A percentile compares a stretch with the other conserved stretches of the same genome.
phyloP scores from a whole-genome alignment of 768 basidiomycete species.

The Botryobasidium botryosum region DNA sequence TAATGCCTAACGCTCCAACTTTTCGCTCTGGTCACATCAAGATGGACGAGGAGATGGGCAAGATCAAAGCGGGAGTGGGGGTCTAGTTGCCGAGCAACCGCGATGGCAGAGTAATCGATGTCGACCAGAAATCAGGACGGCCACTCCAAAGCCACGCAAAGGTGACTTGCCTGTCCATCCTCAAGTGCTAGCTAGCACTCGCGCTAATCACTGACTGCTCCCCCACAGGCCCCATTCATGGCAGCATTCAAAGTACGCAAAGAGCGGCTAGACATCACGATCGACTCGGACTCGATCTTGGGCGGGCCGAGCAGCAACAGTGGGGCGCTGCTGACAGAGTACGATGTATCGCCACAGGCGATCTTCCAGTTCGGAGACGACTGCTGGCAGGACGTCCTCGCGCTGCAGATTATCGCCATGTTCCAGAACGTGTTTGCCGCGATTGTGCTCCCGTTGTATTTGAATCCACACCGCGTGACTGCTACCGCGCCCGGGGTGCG shows the following conservation, averaged over 20 bases:
- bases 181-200: too few species aligned
- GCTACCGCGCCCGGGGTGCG: slow-evolving; percentile 17
- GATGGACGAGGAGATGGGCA: slow-evolving; percentile 99
- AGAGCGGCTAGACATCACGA: slow-evolving; percentile 47
- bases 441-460: slow-evolving; percentile 75
- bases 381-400: slow-evolving; percentile 93
- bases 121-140: slow-evolving; percentile 90
- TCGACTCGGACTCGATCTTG: slow-evolving; percentile 58
- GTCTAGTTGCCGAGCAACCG: slow-evolving; percentile 97
- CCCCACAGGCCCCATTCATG: slow-evolving; percentile 87
- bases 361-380: slow-evolving; percentile 99
- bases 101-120: slow-evolving; percentile 89
- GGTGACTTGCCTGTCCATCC: slow-evolving; percentile 37
- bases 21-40: slow-evolving; percentile 26
- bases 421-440: slow-evolving; percentile 90
- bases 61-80: slow-evolving; percentile 81
- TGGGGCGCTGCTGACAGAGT: slow-evolving; percentile 36
- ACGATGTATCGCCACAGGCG: slow-evolving; percentile 92
- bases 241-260: slow-evolving; percentile 98
- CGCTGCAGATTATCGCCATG: slow-evolving; percentile 95
- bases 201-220: background rate
- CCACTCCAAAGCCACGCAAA: slow-evolving; percentile 97
- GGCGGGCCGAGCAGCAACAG: slow-evolving; percentile 24
- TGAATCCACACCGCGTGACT: slow-evolving; percentile 92
- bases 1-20: too few species aligned